Conservation (phyloP, 768 basidiomycete species). For the Hygrophoropsis aurantiaca region DNA sequence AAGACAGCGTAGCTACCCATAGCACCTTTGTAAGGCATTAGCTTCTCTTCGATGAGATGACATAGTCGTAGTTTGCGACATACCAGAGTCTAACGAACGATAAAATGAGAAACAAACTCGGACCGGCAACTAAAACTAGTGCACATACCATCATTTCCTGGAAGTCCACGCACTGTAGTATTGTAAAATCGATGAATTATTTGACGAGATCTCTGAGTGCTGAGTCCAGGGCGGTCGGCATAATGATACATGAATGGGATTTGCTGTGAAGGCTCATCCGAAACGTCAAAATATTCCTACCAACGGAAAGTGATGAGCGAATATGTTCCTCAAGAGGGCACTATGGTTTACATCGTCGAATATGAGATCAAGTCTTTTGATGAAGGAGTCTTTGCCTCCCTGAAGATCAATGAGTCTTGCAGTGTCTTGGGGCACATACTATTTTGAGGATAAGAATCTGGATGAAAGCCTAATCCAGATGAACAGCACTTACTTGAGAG, state of each 20-base stretch:
- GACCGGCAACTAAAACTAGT: background rate
- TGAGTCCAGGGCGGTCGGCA: conserved; percentile 57
- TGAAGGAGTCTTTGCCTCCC: conserved; percentile 56
- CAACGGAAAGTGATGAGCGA: too few species aligned
- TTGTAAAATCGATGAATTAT: conserved; percentile 57
- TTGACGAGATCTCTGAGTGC: conserved; percentile 55
- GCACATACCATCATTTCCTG: conserved; percentile 60
- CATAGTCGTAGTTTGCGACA: background rate
- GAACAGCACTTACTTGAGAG: conserved; percentile 43
- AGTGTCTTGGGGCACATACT: conserved; percentile 68
- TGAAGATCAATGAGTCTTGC: conserved; percentile 63
- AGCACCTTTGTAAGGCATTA: conserved; percentile 33
- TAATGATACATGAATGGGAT: conserved; percentile 75
- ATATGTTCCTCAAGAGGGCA: background rate
- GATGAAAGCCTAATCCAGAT: background rate
- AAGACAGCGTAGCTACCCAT: conserved; percentile 65
- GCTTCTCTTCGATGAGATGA: background rate
- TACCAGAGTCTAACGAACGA: conserved; percentile 12
- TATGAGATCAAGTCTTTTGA: conserved; percentile 55
- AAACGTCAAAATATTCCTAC: conserved; percentile 59
- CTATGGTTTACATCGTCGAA: conserved; percentile 44
- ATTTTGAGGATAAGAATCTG: conserved; percentile 4
- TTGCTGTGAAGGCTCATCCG: conserved; percentile 66
- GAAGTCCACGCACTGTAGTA: conserved; percentile 53
- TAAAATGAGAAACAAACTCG: background rate